Conservation (phyloP, 2,329 filamentous ascomycete species). For the Alternaria consortialis region DNA sequence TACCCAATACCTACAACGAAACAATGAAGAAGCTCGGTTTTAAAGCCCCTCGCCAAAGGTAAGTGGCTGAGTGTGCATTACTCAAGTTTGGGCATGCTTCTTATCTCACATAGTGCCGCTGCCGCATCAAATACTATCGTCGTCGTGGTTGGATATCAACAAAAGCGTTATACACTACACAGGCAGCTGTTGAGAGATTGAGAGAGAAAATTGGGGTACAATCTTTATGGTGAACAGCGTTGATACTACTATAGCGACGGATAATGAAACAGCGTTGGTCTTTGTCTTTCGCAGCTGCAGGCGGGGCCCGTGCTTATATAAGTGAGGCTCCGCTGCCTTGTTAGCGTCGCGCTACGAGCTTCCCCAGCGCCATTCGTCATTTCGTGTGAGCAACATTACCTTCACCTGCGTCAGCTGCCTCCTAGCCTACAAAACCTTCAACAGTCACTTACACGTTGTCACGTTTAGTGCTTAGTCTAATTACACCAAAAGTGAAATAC, state of each 20-base stretch:
- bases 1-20: too few species aligned
- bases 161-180: neutral
- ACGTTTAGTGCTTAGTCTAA: constrained; percentile 14
- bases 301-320: constrained; percentile 15
- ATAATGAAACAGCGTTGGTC: neutral
- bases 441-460: constrained; percentile 15
- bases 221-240: neutral
- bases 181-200: neutral
- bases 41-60: neutral
- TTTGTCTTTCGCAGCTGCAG: neutral
- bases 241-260: neutral
- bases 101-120: neutral
- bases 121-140: neutral
- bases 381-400: constrained; percentile 26
- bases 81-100: neutral
- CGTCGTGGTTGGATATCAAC: neutral
- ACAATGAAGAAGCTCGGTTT: too few species aligned
- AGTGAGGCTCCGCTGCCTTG: constrained; percentile 27
- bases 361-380: constrained; percentile 31
- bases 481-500: neutral
- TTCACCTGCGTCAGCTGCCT: constrained; percentile 21
- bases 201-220: too few species aligned
- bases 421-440: constrained; percentile 18
- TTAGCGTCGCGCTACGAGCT: constrained; percentile 27
- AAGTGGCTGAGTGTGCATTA: too few species aligned